Conservation (phyloP, 2,329 filamentous ascomycete species). For the Penicillium sp. region DNA sequence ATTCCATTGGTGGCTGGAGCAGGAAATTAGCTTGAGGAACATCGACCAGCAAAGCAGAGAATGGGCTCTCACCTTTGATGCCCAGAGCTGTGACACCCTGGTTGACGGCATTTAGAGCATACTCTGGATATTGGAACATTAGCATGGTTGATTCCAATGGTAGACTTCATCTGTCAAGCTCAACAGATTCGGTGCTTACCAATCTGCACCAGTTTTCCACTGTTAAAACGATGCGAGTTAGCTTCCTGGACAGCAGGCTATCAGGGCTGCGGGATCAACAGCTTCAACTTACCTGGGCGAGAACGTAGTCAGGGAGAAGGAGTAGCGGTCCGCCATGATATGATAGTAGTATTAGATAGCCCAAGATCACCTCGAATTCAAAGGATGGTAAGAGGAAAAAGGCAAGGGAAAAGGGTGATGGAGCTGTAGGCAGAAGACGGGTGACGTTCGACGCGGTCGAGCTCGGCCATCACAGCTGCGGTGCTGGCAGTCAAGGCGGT, state of each 20-base stretch:
- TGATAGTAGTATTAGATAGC: constrained; percentile 11
- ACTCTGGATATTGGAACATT: constrained; percentile 72
- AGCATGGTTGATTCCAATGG: constrained; percentile 11
- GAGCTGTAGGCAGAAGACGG: constrained; percentile 30
- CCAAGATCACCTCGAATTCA: constrained; percentile 2
- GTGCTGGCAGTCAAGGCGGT: constrained; percentile 35
- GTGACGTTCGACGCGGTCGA: constrained; percentile 34
- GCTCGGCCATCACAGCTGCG: constrained; percentile 32
- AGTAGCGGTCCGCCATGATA: constrained; percentile 95
- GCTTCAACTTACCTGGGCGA: constrained; percentile 71
- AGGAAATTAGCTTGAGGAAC: constrained; percentile 10
- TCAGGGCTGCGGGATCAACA: constrained; percentile 17
- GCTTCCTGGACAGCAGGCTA: constrained; percentile 26
- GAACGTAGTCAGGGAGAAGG: constrained; percentile 99
- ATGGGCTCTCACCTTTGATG: constrained; percentile 76
- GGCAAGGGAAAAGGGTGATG: constrained; percentile 18
- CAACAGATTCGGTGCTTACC: constrained; percentile 56
- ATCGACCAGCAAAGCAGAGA: not conserved
- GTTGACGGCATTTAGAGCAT: constrained; percentile 98
- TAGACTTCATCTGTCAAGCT: not conserved
- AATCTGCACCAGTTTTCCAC: constrained; percentile 99
- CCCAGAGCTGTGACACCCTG: constrained; percentile 97
- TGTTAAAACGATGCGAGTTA: constrained; percentile 52
- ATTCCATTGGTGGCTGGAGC: constrained; percentile 90
- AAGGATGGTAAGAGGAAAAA: constrained; percentile 13